Percentiles rank a stretch among this genome's conserved stretches.
Evolutionary conservation across 2,329 filamentous ascomycete species (phyloP).

Genomic region (Fusarium cyanostomum): DNA sequence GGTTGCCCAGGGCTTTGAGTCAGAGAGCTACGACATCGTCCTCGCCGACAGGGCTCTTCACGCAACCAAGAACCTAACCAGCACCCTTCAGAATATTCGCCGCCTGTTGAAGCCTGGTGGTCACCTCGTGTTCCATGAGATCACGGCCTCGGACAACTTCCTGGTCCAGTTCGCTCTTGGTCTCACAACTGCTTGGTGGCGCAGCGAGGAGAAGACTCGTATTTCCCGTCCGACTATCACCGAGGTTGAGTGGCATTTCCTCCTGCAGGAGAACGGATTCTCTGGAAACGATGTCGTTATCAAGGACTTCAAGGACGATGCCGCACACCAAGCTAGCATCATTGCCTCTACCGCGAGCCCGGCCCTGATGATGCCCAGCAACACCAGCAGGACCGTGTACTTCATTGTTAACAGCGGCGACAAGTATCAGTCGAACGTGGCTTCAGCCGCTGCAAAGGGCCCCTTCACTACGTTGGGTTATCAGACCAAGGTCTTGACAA

Average conservation of each 20-base stretch:
- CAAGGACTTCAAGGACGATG: constrained; percentile 9
- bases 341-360: no score
- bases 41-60: constrained; percentile 4
- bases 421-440: no score
- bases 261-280: constrained; percentile 1
- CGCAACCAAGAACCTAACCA: constrained; percentile 5
- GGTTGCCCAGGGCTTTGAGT: not conserved
- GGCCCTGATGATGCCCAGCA: no score
- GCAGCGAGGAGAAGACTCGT: not conserved
- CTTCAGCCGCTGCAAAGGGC: no score
- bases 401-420: no score
- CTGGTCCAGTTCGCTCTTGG: constrained; percentile 3
- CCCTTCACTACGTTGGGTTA: no score
- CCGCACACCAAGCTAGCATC: no score
- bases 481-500: no score
- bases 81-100: not conserved
- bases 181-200: not conserved
- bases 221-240: not conserved
- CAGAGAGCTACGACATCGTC: constrained; percentile 6
- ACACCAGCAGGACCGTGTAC: no score
- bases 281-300: constrained; percentile 1
- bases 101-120: constrained; percentile 7
- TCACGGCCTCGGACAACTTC: constrained; percentile 5
- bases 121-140: constrained; percentile 7
- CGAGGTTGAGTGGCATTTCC: not conserved